Percentiles rank a stretch among this genome's conserved stretches.
Conservation (phyloP, 1,284 basidiomycete species). For the Heterobasidion occidentale region DNA sequence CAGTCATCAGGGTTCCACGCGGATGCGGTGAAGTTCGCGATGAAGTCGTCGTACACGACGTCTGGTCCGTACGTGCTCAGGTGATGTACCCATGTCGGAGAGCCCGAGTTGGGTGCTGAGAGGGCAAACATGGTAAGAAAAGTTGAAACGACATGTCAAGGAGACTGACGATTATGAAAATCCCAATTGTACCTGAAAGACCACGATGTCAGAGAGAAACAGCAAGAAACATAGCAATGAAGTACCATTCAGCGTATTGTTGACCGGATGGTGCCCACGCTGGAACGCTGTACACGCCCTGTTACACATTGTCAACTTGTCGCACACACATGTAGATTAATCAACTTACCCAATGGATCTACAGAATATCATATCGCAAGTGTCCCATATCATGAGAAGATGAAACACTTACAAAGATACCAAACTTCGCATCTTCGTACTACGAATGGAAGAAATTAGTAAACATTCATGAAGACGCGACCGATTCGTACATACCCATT, state of each 20-base stretch:
- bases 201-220: not conserved
- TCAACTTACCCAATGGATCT: constrained; percentile 44
- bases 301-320: not conserved
- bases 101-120: constrained; percentile 21
- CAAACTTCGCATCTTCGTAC: constrained; percentile 46
- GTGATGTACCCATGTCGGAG: constrained; percentile 41
- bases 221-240: constrained; percentile 16
- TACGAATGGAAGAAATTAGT: constrained; percentile 3
- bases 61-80: constrained; percentile 37
- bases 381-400: not conserved
- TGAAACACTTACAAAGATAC: constrained; percentile 41
- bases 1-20: constrained; percentile 47
- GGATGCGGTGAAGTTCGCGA: constrained; percentile 41
- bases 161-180: constrained; percentile 24
- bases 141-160: not conserved
- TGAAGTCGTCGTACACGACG: constrained; percentile 51
- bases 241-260: constrained; percentile 54
- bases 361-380: constrained; percentile 6
- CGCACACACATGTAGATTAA: not conserved
- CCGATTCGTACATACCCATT: constrained; percentile 34
- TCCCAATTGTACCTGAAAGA: constrained; percentile 25
- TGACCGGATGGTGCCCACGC: constrained; percentile 30
- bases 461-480: not conserved
- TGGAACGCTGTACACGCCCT: constrained; percentile 40
- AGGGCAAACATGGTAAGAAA: not conserved